A percentile compares a stretch with the other conserved stretches of the same genome.
phyloP scores from a whole-genome alignment of 2,329 filamentous ascomycete genomes.

The Colletotrichum magnum region DNA sequence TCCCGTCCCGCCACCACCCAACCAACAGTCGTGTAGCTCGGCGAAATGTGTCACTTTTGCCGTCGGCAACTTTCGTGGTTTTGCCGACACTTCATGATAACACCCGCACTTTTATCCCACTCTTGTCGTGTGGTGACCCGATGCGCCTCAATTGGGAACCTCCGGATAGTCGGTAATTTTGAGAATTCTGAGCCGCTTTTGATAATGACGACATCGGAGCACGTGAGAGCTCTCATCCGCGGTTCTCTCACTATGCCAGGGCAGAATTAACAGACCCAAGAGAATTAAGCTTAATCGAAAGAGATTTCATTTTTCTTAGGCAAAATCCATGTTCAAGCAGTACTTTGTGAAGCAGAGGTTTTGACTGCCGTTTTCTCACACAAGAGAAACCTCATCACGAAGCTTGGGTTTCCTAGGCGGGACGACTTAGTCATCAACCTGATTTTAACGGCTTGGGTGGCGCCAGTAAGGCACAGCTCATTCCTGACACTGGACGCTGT shows the following conservation, averaged over 20 bases:
- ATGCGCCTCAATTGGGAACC: not conserved
- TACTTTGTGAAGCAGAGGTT: no score
- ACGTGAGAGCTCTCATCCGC: not conserved
- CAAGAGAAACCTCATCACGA: no score
- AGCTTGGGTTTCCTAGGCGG: not conserved
- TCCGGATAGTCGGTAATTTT: not conserved
- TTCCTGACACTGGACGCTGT: not conserved
- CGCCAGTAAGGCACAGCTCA: conserved; percentile 8
- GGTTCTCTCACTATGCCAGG: no score
- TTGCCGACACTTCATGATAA: conserved; percentile 3
- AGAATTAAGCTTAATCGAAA: no score
- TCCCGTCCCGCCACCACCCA: conserved; percentile 1
- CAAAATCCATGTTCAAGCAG: no score
- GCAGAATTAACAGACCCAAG: no score
- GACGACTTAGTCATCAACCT: conserved; percentile 15
- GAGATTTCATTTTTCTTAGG: no score
- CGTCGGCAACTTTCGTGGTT: conserved; percentile 22
- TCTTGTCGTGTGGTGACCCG: not conserved
- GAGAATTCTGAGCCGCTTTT: not conserved
- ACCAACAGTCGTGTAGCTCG: conserved; percentile 3
- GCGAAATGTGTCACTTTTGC: conserved; percentile 19
- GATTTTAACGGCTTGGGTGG: not conserved
- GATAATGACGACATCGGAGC: not conserved
- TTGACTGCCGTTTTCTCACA: no score
- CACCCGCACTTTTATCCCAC: not conserved